Evolutionary conservation across 2,329 filamentous ascomycete genomes (phyloP).

Genomic region (Aaosphaeria pasadenensis): DNA sequence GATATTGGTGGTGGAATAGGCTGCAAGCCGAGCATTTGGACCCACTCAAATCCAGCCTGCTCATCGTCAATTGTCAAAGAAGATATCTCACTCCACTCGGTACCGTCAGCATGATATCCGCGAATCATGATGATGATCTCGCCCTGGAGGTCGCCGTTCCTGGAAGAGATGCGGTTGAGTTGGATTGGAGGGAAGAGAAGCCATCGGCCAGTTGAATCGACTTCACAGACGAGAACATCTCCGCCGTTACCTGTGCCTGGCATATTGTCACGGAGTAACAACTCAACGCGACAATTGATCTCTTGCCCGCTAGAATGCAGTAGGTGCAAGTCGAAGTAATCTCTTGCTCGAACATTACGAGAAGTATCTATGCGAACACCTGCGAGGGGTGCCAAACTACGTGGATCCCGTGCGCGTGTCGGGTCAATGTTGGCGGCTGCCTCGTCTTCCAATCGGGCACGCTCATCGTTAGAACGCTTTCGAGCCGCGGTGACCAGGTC

Average conservation of each 20-base stretch:
- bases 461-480: constrained; percentile 69
- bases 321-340: constrained; percentile 83
- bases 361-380: constrained; percentile 70
- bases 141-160: constrained; percentile 67
- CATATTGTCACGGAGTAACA: constrained; percentile 79
- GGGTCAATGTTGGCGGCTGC: constrained; percentile 81
- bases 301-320: constrained; percentile 87
- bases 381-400: constrained; percentile 69
- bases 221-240: constrained; percentile 89
- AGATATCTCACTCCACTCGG: constrained; percentile 81
- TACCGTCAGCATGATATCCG: constrained; percentile 58
- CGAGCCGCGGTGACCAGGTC: constrained; percentile 73
- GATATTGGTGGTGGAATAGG: constrained; percentile 60
- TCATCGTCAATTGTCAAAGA: constrained; percentile 74
- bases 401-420: constrained; percentile 73
- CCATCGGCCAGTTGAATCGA: constrained; percentile 75
- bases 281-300: constrained; percentile 82
- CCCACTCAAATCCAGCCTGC: constrained; percentile 79
- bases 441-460: constrained; percentile 75
- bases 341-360: constrained; percentile 82
- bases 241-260: constrained; percentile 65
- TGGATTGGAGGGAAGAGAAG: constrained; percentile 89
- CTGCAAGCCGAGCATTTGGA: constrained; percentile 72
- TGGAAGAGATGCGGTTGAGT: constrained; percentile 70
- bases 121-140: constrained; percentile 87